A percentile compares a stretch with the other conserved stretches of the same genome.
These are phyloP conservation scores for Pinus tabuliformis DNA, from an alignment of 75 land plant species.

Conservation along the genomic window DNA sequence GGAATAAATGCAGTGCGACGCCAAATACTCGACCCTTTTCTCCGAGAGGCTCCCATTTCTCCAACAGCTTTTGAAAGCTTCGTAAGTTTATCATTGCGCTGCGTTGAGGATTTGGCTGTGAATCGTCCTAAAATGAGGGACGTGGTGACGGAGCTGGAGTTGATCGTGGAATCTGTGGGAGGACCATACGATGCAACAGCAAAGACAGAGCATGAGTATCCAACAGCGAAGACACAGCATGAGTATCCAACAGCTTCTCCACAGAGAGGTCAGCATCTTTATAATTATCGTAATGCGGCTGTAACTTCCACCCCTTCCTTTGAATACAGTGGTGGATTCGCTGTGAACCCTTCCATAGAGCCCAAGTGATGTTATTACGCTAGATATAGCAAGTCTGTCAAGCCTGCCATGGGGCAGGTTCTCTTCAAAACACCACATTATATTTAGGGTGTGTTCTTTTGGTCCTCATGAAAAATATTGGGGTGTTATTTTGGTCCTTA, in stretches of 20 bases:
- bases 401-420: too few relatives aligned
- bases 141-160: constrained; percentile 39
- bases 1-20: neutral
- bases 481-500: too few relatives aligned
- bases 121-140: constrained; percentile 38
- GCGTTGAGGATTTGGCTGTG: constrained; percentile 23
- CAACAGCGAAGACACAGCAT: neutral
- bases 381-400: too few relatives aligned
- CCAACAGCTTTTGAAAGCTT: too few relatives aligned
- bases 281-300: too few relatives aligned
- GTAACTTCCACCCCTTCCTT: neutral
- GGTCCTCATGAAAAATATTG: too few relatives aligned
- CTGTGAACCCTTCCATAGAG: neutral
- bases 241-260: neutral
- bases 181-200: neutral
- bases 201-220: neutral
- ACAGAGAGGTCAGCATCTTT: neutral
- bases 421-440: too few relatives aligned
- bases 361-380: neutral
- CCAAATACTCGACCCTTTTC: too few relatives aligned
- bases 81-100: constrained; percentile 1
- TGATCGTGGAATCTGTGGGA: neutral
- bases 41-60: too few relatives aligned
- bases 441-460: too few relatives aligned
- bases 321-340: neutral